phyloP scores from a whole-genome alignment of 1,284 basidiomycete genomes.

The Moesziomyces aphidis region DNA sequence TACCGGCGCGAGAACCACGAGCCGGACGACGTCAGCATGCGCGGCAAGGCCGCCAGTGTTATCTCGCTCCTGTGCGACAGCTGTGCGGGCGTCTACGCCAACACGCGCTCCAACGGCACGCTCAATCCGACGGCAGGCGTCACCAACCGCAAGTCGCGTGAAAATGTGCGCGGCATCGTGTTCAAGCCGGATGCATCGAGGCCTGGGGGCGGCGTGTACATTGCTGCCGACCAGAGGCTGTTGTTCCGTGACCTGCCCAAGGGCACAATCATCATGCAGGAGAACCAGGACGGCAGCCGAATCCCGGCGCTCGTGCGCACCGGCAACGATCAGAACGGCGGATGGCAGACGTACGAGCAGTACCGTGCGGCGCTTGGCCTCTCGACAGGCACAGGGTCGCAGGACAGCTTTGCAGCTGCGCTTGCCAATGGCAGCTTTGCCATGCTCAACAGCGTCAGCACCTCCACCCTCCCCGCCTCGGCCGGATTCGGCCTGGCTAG shows the following conservation, averaged over 20 bases:
- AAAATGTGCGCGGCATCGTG: conserved; percentile 72
- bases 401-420: conserved; percentile 27
- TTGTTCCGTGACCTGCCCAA: conserved; percentile 75
- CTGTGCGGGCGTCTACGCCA: conserved; percentile 65
- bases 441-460: conserved; percentile 32
- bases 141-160: conserved; percentile 63
- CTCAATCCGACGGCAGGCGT: conserved; percentile 71
- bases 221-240: conserved; percentile 72
- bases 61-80: conserved; percentile 87
- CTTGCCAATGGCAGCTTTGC: conserved; percentile 37
- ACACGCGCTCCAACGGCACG: conserved; percentile 56
- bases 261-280: conserved; percentile 75
- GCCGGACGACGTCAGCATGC: conserved; percentile 75
- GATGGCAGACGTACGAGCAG: conserved; percentile 64
- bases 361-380: conserved; percentile 40
- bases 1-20: conserved; percentile 59
- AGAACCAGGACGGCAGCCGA: conserved; percentile 65
- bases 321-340: conserved; percentile 50
- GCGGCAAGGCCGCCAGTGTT: conserved; percentile 87
- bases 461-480: conserved; percentile 1
- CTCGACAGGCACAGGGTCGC: conserved; percentile 22
- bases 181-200: conserved; percentile 73
- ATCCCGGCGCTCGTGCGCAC: conserved; percentile 51
- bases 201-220: conserved; percentile 85
- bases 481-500: not conserved